phyloP scores from a whole-genome alignment of 257 asterid species.

The Plantago elongata region DNA sequence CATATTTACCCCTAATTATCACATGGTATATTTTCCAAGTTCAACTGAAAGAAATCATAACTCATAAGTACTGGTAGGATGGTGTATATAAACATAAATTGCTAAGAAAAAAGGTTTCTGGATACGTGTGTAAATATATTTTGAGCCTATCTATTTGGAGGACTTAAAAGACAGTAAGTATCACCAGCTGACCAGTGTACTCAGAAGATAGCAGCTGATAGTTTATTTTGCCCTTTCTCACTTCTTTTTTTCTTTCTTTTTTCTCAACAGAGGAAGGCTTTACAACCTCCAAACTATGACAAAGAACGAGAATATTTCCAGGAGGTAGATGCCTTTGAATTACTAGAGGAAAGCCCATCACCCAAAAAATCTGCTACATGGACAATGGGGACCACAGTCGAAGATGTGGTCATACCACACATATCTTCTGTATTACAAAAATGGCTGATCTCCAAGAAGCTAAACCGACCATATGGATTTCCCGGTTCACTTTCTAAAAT shows the following conservation, averaged over 20 bases:
- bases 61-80: too few species aligned
- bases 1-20: too few species aligned
- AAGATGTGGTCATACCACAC: constrained; percentile 42
- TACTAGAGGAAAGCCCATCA: constrained; percentile 93
- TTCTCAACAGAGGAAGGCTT: constrained; percentile 46
- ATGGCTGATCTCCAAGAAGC: constrained; percentile 67
- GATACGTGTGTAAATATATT: too few species aligned
- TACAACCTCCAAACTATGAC: constrained; percentile 52
- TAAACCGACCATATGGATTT: constrained; percentile 42
- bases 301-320: constrained; percentile 74
- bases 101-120: too few species aligned
- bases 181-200: background rate
- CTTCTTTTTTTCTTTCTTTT: constrained; percentile 19
- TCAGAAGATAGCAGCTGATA: background rate
- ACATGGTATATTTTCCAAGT: too few species aligned
- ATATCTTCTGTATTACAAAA: constrained; percentile 72
- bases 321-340: constrained; percentile 87
- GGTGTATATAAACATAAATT: too few species aligned
- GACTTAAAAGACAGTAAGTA: too few species aligned
- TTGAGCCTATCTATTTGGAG: too few species aligned
- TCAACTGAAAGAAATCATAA: too few species aligned
- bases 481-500: constrained; percentile 70
- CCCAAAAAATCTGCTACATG: constrained; percentile 78
- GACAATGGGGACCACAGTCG: constrained; percentile 46
- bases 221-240: background rate